A percentile compares a stretch with the other conserved stretches of the same genome.
phyloP scores from a whole-genome alignment of 2,329 filamentous ascomycete species.

The Ampelomyces quisqualis region DNA sequence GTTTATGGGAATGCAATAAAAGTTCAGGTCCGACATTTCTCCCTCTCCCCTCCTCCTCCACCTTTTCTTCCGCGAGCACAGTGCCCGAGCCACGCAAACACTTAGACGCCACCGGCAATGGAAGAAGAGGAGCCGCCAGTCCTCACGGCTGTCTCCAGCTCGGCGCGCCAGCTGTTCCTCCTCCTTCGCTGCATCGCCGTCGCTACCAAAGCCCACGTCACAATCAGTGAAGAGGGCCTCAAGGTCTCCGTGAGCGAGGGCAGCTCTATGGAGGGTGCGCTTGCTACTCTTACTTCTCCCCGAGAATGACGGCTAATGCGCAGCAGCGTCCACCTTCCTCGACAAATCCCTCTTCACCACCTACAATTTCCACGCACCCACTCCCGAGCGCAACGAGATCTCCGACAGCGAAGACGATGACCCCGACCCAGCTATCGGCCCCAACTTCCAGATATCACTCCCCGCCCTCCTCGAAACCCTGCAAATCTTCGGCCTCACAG shows the following conservation, averaged over 20 bases:
- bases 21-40: conserved; percentile 22
- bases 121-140: conserved; percentile 52
- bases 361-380: conserved; percentile 66
- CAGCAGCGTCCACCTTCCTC: conserved; percentile 72
- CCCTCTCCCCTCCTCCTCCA: conserved; percentile 7
- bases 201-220: conserved; percentile 62
- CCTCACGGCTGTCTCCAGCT: conserved; percentile 75
- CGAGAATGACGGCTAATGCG: conserved; percentile 8
- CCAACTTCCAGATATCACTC: conserved; percentile 84
- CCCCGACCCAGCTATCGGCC: conserved; percentile 50
- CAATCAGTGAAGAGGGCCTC: conserved; percentile 81
- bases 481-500: conserved; percentile 81
- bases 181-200: conserved; percentile 65
- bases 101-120: conserved; percentile 22
- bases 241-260: conserved; percentile 86
- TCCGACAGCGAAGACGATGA: conserved; percentile 39
- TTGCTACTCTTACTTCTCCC: not conserved
- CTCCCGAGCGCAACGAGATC: conserved; percentile 40
- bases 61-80: conserved; percentile 2
- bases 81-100: conserved; percentile 3
- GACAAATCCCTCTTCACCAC: conserved; percentile 86
- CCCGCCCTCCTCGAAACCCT: conserved; percentile 86
- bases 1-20: conserved; percentile 45
- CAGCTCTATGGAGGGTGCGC: conserved; percentile 81
- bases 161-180: conserved; percentile 71